These are phyloP conservation scores for Zymoseptoria passerinii DNA, from an alignment of 2,329 filamentous ascomycete genomes.

Conservation along the genomic window DNA sequence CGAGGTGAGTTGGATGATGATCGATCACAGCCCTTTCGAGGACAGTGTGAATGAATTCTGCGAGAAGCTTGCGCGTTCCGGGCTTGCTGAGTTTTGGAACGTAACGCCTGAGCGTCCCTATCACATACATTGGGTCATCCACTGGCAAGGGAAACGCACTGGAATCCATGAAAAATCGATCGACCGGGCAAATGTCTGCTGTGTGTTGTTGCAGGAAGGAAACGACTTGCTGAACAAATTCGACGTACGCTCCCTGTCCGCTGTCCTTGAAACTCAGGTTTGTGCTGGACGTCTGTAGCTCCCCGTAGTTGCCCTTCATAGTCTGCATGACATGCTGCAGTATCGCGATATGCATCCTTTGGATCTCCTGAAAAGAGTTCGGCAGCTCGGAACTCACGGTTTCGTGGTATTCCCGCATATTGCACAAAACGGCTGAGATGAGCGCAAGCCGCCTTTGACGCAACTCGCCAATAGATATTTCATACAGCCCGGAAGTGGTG, in stretches of 20 bases:
- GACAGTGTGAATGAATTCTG: constrained; percentile 52
- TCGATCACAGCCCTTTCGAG: constrained; percentile 52
- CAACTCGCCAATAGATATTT: constrained; percentile 46
- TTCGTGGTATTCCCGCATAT: constrained; percentile 48
- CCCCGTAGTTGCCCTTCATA: constrained; percentile 54
- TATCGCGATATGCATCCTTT: constrained; percentile 43
- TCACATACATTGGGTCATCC: constrained; percentile 54
- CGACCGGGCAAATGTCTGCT: constrained; percentile 47
- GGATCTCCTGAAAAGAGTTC: constrained; percentile 26
- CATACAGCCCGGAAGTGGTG: constrained; percentile 31
- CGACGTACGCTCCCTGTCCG: constrained; percentile 48
- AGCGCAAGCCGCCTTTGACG: constrained; percentile 46
- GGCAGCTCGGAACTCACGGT: constrained; percentile 26
- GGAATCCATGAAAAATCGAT: constrained; percentile 54
- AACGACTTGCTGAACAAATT: constrained; percentile 54
- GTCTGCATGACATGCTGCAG: constrained; percentile 50
- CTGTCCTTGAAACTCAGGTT: constrained; percentile 13
- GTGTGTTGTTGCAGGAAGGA: constrained; percentile 54
- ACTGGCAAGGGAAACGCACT: constrained; percentile 52
- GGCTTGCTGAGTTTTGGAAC: constrained; percentile 43
- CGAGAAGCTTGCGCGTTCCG: constrained; percentile 46
- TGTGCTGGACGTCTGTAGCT: constrained; percentile 33
- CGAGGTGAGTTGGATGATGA: constrained; percentile 48
- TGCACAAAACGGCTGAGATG: constrained; percentile 49
- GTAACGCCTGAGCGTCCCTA: constrained; percentile 53